phyloP scores from a whole-genome alignment of 2,329 filamentous ascomycete genomes.

The Corynespora cassiicola region DNA sequence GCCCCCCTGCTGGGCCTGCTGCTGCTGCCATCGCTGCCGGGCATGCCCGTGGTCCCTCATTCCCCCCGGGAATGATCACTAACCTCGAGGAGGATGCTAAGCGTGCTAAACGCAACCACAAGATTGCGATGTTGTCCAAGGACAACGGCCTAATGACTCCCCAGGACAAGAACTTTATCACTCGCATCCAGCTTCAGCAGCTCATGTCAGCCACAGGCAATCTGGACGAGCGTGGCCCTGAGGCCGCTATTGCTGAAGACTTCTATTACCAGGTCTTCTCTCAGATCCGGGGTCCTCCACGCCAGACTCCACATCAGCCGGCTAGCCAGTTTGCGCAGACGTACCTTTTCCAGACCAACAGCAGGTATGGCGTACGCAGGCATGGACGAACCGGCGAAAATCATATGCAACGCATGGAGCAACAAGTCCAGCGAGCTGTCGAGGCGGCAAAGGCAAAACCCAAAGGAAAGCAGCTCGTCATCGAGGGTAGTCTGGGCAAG shows the following conservation, averaged over 20 bases:
- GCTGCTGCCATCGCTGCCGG: too few relatives aligned
- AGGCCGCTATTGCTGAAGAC: conserved; percentile 85
- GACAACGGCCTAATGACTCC: conserved; percentile 99
- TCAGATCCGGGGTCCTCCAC: conserved; percentile 87
- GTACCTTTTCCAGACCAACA: conserved; percentile 93
- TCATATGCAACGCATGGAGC: conserved; percentile 98
- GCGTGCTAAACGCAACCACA: conserved; percentile 96
- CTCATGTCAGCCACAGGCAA: conserved; percentile 91
- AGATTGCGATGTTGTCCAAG: conserved; percentile 91
- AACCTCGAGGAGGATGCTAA: conserved; percentile 92
- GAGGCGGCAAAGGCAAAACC: conserved; percentile 97
- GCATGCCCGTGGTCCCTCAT: conserved; percentile 57
- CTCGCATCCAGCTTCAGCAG: conserved; percentile 95
- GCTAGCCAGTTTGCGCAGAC: conserved; percentile 97
- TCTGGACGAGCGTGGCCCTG: conserved; percentile 77
- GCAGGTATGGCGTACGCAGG: conserved; percentile 77
- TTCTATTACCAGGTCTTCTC: conserved; percentile 99
- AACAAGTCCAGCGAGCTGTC: conserved; percentile 95
- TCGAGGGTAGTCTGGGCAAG: conserved; percentile 95
- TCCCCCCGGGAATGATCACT: conserved; percentile 61
- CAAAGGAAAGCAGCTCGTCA: conserved; percentile 96
- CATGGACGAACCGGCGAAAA: conserved; percentile 88
- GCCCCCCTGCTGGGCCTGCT: conserved; percentile 39
- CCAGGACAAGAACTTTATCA: conserved; percentile 99
- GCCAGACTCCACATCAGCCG: conserved; percentile 90